phyloP scores from a whole-genome alignment of 2,329 filamentous ascomycete genomes.

The Fusarium vanettenii region DNA sequence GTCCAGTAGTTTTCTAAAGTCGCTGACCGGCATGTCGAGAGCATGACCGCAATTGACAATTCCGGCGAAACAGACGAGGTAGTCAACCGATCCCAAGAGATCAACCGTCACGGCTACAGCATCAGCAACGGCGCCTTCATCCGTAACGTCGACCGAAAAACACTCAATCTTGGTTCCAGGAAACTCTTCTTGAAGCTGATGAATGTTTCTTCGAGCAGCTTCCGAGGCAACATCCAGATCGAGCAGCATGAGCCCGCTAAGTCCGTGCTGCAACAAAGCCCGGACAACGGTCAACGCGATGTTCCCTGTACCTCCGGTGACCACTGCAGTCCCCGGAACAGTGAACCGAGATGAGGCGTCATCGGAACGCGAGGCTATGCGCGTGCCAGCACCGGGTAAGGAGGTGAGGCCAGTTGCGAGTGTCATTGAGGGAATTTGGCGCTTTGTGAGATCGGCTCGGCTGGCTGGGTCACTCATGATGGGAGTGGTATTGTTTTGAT shows the following conservation, averaged over 20 bases:
- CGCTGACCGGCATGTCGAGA: slow-evolving; percentile 65
- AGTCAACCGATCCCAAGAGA: slow-evolving; percentile 2
- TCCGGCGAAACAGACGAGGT: slow-evolving; percentile 45
- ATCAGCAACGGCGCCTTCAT: background rate
- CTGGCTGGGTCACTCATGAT: slow-evolving; percentile 7
- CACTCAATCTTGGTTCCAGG: background rate
- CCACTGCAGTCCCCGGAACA: slow-evolving; percentile 4
- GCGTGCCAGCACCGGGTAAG: background rate
- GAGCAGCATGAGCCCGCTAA: slow-evolving; percentile 8
- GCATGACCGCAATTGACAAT: slow-evolving; percentile 73
- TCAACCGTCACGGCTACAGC: background rate
- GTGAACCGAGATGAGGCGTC: slow-evolving; percentile 7
- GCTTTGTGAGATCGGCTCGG: slow-evolving; percentile 15
- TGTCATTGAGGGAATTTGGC: slow-evolving; percentile 21
- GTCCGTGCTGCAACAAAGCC: slow-evolving; percentile 11
- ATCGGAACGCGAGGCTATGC: slow-evolving; percentile 1
- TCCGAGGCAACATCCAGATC: slow-evolving; percentile 10
- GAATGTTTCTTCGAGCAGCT: background rate
- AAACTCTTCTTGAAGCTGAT: background rate
- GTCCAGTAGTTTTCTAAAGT: slow-evolving; percentile 74
- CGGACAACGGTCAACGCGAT: slow-evolving; percentile 12
- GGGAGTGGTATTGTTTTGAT: background rate
- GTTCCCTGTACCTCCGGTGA: slow-evolving; percentile 5
- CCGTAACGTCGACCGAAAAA: slow-evolving; percentile 4
- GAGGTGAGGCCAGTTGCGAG: slow-evolving; percentile 1